Percentiles rank a stretch among this genome's conserved stretches.
Evolutionary conservation across 2,329 filamentous ascomycete genomes (phyloP).

Genomic region (Tympanopsis confertula): DNA sequence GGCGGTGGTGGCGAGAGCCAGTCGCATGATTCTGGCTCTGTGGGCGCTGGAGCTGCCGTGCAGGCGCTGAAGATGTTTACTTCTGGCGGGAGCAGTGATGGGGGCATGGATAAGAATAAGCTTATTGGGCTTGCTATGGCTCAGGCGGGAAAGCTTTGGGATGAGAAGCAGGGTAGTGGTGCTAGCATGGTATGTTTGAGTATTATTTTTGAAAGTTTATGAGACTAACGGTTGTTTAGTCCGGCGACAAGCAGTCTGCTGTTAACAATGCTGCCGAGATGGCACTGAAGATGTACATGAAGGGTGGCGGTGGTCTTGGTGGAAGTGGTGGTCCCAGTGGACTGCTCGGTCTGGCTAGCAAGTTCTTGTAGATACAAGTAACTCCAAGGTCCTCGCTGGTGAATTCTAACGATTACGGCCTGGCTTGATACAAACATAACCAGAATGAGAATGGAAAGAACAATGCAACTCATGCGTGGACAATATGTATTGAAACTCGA

Average conservation of each 20-base stretch:
- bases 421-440: no score
- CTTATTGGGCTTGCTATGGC: slow-evolving; percentile 54
- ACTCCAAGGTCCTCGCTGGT: no score
- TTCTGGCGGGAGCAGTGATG: slow-evolving; percentile 12
- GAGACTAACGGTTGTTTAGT: not conserved
- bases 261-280: slow-evolving; percentile 7
- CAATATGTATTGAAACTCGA: no score
- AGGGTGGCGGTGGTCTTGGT: slow-evolving; percentile 4
- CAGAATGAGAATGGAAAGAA: no score
- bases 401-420: no score
- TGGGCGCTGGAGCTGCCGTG: slow-evolving; percentile 41
- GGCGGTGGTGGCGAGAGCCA: slow-evolving; percentile 19
- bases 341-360: not conserved
- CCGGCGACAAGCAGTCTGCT: slow-evolving; percentile 7
- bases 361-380: slow-evolving; percentile 1
- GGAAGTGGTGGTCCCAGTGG: not conserved
- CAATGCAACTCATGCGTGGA: no score
- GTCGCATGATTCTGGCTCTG: slow-evolving; percentile 14
- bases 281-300: slow-evolving; percentile 10
- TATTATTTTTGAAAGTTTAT: not conserved
- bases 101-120: slow-evolving; percentile 35
- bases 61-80: slow-evolving; percentile 44
- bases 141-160: slow-evolving; percentile 42
- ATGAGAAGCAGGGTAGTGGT: not conserved
- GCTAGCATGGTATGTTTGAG: not conserved